phyloP scores from a whole-genome alignment of 2,329 filamentous ascomycete genomes.

The Fusarium graminum region DNA sequence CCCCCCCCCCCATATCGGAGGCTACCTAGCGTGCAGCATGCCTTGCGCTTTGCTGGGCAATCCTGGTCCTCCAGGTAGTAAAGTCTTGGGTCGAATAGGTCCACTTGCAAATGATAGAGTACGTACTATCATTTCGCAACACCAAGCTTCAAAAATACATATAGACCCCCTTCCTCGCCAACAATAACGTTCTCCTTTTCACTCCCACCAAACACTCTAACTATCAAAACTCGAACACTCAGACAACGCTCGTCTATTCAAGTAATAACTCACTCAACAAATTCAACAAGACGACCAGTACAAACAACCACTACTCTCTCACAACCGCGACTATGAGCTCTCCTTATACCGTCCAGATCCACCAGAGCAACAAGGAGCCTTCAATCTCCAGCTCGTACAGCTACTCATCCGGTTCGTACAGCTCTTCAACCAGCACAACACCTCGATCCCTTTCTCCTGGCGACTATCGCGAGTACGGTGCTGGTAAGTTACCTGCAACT shows the following conservation, averaged over 20 bases:
- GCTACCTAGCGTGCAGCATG: slow-evolving; percentile 40
- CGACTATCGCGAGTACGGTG: slow-evolving; percentile 52
- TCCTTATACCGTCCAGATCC: slow-evolving; percentile 51
- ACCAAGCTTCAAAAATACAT: slow-evolving; percentile 43
- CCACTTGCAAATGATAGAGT: slow-evolving; percentile 42
- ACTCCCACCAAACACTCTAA: slow-evolving; percentile 35
- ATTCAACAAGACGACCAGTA: slow-evolving; percentile 12
- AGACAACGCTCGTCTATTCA: slow-evolving; percentile 10
- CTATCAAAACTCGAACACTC: slow-evolving; percentile 24
- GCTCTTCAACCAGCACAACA: slow-evolving; percentile 46
- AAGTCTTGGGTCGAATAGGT: slow-evolving; percentile 29
- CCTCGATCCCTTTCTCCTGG: slow-evolving; percentile 49
- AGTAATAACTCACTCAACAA: slow-evolving; percentile 17
- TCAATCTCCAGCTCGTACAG: slow-evolving; percentile 49
- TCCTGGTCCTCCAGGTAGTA: slow-evolving; percentile 42
- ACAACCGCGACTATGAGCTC: slow-evolving; percentile 46
- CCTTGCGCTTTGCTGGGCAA: slow-evolving; percentile 39
- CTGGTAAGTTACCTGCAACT: slow-evolving; percentile 47
- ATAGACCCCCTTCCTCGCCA: slow-evolving; percentile 40
- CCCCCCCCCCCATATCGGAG: slow-evolving; percentile 31
- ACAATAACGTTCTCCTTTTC: slow-evolving; percentile 14
- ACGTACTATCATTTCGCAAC: slow-evolving; percentile 41
- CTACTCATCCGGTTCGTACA: slow-evolving; percentile 49
- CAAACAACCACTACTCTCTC: slow-evolving; percentile 18
- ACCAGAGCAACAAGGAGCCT: slow-evolving; percentile 51